phyloP scores from a whole-genome alignment of 768 basidiomycete species.

The Phaffia australis region DNA sequence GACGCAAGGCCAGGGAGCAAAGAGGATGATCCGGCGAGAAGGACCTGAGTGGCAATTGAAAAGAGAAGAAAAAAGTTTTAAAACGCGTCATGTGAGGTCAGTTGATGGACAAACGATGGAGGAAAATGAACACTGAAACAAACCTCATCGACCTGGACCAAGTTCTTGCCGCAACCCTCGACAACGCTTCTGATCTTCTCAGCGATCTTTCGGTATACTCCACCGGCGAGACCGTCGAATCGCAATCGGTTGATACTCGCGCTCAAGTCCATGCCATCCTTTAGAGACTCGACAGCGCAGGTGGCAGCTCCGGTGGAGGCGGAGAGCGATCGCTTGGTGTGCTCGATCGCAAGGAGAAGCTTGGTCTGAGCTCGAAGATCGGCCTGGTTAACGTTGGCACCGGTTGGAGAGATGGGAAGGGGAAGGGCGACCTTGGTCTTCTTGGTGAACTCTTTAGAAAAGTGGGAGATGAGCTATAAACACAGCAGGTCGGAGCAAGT shows the following conservation, averaged over 20 bases:
- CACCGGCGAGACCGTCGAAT: conserved; percentile 53
- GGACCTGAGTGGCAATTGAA: conserved; percentile 46
- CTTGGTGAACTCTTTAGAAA: conserved; percentile 91
- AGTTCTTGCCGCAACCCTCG: conserved; percentile 47
- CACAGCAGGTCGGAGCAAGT: conserved; percentile 59
- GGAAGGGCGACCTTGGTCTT: conserved; percentile 71
- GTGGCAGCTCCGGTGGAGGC: conserved; percentile 79
- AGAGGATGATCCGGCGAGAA: conserved; percentile 66
- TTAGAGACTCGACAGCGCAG: conserved; percentile 84
- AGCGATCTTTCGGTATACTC: conserved; percentile 53
- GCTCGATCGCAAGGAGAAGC: conserved; percentile 79
- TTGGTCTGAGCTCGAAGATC: conserved; percentile 81
- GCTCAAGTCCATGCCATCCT: conserved; percentile 84
- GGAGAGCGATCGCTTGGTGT: conserved; percentile 83
- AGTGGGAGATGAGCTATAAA: conserved; percentile 71
- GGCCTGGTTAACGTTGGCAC: conserved; percentile 35
- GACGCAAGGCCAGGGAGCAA: conserved; percentile 66
- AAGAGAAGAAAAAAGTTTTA: background rate
- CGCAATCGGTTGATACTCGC: conserved; percentile 55
- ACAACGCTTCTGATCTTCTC: conserved; percentile 49
- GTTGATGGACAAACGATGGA: background rate
- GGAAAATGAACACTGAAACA: conserved; percentile 5
- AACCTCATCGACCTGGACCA: conserved; percentile 58
- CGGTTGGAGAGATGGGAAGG: conserved; percentile 45
- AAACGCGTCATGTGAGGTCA: background rate